Evolutionary conservation across 1,139 yeast species (phyloP).

Genomic region (Suhomyces taliae): DNA sequence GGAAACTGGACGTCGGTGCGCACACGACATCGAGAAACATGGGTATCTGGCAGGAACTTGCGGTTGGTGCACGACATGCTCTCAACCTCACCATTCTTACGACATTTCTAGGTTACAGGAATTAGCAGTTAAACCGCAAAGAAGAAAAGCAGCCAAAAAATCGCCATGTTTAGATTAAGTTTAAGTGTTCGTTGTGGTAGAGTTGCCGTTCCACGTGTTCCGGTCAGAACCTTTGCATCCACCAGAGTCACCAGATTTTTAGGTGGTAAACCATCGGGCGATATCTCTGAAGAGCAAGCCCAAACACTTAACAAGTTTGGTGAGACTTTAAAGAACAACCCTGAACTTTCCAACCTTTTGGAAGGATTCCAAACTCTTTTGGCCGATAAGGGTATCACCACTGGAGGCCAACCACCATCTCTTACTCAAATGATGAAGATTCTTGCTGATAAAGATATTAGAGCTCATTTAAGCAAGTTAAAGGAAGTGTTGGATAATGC

Average conservation of each 20-base stretch:
- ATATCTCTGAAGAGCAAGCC: constrained; percentile 12
- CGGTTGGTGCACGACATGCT: too few relatives aligned
- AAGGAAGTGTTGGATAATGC: constrained; percentile 34
- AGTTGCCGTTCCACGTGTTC: background rate
- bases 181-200: constrained; percentile 2
- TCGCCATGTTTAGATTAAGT: constrained; percentile 1
- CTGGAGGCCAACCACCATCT: constrained; percentile 34
- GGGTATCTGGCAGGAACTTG: too few relatives aligned
- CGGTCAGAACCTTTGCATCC: constrained; percentile 5
- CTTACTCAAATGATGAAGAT: constrained; percentile 39
- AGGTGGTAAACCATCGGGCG: constrained; percentile 7
- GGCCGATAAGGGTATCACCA: constrained; percentile 34
- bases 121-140: too few relatives aligned
- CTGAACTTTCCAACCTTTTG: constrained; percentile 29
- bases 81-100: too few relatives aligned
- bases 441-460: constrained; percentile 40
- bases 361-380: constrained; percentile 35
- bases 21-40: constrained; percentile 2
- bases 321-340: constrained; percentile 19
- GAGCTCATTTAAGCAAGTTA: constrained; percentile 29
- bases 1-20: constrained; percentile 3
- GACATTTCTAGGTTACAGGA: background rate
- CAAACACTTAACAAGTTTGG: constrained; percentile 14
- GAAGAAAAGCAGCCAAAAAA: background rate
- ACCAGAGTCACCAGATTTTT: constrained; percentile 7